Percentiles rank a stretch among this genome's conserved stretches.
Conservation (phyloP, 2,329 filamentous ascomycete genomes). For the Fusarium decemcellulare region DNA sequence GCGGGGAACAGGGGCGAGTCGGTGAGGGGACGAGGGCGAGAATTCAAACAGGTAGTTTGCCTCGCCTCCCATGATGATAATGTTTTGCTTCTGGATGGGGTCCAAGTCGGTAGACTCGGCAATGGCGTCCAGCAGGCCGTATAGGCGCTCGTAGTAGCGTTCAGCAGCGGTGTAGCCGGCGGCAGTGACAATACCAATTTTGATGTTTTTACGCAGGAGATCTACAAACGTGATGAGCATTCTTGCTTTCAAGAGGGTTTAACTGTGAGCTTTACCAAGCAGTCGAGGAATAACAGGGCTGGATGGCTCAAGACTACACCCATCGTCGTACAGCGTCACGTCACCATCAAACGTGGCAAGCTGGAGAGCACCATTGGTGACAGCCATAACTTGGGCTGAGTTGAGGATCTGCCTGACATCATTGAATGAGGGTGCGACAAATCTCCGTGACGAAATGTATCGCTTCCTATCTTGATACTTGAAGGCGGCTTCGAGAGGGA, state of each 20-base stretch:
- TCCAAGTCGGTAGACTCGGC: conserved; percentile 71
- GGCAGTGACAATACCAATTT: conserved; percentile 95
- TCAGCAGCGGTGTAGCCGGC: conserved; percentile 93
- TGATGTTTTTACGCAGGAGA: conserved; percentile 83
- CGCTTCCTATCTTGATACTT: conserved; percentile 88
- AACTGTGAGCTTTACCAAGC: conserved; percentile 55
- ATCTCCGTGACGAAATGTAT: conserved; percentile 90
- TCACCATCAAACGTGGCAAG: conserved; percentile 98
- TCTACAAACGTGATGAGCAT: conserved; percentile 54
- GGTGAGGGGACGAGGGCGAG: conserved; percentile 72
- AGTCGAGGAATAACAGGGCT: conserved; percentile 83
- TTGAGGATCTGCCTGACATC: conserved; percentile 94
- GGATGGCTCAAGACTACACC: conserved; percentile 79
- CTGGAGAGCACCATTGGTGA: conserved; percentile 83
- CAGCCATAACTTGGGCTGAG: conserved; percentile 92
- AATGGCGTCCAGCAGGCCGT: conserved; percentile 88
- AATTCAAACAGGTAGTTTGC: conserved; percentile 95
- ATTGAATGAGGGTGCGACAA: conserved; percentile 97
- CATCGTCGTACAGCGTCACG: conserved; percentile 95
- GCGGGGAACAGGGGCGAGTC: conserved; percentile 77
- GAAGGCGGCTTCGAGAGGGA: conserved; percentile 92
- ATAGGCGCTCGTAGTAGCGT: conserved; percentile 88
- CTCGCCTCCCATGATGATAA: conserved; percentile 96
- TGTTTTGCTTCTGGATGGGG: conserved; percentile 77
- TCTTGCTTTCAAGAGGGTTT: neutral